Evolutionary conservation across 257 asterid genomes (phyloP), one percentile per base, ranked within the genome.

Genomic region (Ophiorrhiza pumila): DNA sequence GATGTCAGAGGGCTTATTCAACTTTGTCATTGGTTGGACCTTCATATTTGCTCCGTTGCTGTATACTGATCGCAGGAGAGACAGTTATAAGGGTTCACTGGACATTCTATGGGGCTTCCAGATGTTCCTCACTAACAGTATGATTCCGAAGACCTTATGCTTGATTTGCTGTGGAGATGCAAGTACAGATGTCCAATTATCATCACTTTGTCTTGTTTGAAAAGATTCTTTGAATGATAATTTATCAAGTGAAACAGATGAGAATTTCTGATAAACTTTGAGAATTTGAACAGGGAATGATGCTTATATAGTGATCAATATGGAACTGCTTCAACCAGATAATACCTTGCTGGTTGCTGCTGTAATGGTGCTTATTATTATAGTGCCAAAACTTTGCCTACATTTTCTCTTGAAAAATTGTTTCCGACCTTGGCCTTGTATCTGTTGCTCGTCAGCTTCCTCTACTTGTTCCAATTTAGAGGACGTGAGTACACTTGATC

Each of bases 1-100:
- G 98, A 87, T 91, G 88, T 90, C 97, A 50, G 99, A 94, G 84
- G 99, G 98, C 65, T 82, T 94, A 71, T 94, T 94, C 90, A 90
- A 91, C 90, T 90, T 94, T 74, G 99, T 94, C 17, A 80, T 94
- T 64, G 99, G 88, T 57, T 94, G 99, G 99, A 94, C 98, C 31
- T 80, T 88, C 75, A 79, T 90, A 87, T 92, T 88, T 82, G 92
- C 97, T 64, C 99, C 99, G 62, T 76, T 94, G 95, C 85, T 94
- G 29, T 94, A 83, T 82, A 91, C 95, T 11, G 99, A 94, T 77
- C 80, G 73, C 73, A 83, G 79, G 83, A 90, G 96, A 80, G 87
- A 81, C 81, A 83, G 89, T 76, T 90, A 66, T 73, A 88, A 80
- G 72, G 97, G 97, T 66, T 91, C 98, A 3, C 81, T 91, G 35